Evolutionary conservation across 2,329 filamentous ascomycete species (phyloP), one percentile per base, ranked within the genome.

Genomic region (Fusarium beomiforme): DNA sequence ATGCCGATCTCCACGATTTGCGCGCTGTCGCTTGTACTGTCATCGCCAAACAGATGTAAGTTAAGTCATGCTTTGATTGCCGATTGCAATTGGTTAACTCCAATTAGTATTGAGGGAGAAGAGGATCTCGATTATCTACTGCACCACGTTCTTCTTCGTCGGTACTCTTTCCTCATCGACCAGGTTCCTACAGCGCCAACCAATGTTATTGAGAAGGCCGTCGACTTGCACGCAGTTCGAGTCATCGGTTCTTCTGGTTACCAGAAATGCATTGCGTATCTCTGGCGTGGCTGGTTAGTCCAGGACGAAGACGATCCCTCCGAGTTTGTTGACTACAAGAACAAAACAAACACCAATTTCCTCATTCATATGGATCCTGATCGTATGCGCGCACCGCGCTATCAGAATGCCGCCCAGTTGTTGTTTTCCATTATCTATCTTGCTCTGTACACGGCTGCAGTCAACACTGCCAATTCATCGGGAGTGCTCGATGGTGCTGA

Each of bases 201-300:
- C 69, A 99, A 98, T 77, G 96, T 93, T 24, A 91, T 99, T 64
- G 96, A 99, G 81, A 93, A 94, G 77, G 93, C 96, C 0, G 94
- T 98, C 37, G 96, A 99, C 76, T 83, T 98, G 29, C 96, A 99
- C 79, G 94, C 95, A 2, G 85, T 98, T 47, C 87, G 89, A 17
- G 90, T 99, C 50, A 98, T 98, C 69, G 94, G 94, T 5, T 95
- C 93, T 1, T 94, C 93, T 0, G 95, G 96, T 29, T 99, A 98
- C 80, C 96, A 98, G 73, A 97, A 97, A 83, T 98, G 95, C 78
- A 94, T 98, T 76, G 89, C 87, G 69, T 94, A 97, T 78, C 90
- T 99, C 12, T 99, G 96, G 96, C 90, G 90, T 68, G 96, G 96
- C 24, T 99, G 96, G 96, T 85, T 98, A 12, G 91, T 97, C n/a